Conservation (phyloP, 2,329 filamentous ascomycete genomes). For the Colletotrichum orchidophilum region DNA sequence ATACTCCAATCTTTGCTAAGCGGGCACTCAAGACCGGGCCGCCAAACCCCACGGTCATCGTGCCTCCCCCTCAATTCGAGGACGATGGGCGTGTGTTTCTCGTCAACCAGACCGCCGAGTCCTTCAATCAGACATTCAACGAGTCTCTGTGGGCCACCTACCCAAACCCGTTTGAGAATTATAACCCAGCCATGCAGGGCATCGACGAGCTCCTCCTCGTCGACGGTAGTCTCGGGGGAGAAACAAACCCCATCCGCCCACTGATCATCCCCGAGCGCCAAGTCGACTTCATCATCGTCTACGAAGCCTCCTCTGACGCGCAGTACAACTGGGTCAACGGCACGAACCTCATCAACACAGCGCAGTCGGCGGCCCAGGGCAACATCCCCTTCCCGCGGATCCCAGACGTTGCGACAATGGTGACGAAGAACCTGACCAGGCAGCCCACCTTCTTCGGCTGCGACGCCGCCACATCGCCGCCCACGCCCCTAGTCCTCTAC, state of each 20-base stretch:
- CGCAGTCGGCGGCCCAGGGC: conserved; percentile 36
- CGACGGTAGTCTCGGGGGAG: conserved; percentile 43
- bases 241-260: conserved; percentile 42
- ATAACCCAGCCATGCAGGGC: conserved; percentile 39
- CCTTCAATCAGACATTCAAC: conserved; percentile 42
- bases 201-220: conserved; percentile 40
- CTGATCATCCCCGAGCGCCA: conserved; percentile 41
- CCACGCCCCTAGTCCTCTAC: conserved; percentile 40
- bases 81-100: conserved; percentile 37
- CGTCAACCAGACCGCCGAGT: conserved; percentile 36
- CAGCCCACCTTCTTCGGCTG: conserved; percentile 43
- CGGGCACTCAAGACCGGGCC: conserved; percentile 32
- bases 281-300: conserved; percentile 43
- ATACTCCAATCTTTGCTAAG: conserved; percentile 38
- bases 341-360: conserved; percentile 37
- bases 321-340: conserved; percentile 41
- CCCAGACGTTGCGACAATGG: conserved; percentile 39
- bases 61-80: conserved; percentile 19
- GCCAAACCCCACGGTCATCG: conserved; percentile 26
- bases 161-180: conserved; percentile 44
- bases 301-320: conserved; percentile 42
- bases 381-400: conserved; percentile 41
- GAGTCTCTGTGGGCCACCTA: conserved; percentile 42
- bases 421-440: conserved; percentile 38
- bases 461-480: conserved; percentile 32